Percentiles rank a stretch among this genome's conserved stretches.
phyloP scores from a whole-genome alignment of 192 early-diverging fungal genomes.

The Coemansia sp. region DNA sequence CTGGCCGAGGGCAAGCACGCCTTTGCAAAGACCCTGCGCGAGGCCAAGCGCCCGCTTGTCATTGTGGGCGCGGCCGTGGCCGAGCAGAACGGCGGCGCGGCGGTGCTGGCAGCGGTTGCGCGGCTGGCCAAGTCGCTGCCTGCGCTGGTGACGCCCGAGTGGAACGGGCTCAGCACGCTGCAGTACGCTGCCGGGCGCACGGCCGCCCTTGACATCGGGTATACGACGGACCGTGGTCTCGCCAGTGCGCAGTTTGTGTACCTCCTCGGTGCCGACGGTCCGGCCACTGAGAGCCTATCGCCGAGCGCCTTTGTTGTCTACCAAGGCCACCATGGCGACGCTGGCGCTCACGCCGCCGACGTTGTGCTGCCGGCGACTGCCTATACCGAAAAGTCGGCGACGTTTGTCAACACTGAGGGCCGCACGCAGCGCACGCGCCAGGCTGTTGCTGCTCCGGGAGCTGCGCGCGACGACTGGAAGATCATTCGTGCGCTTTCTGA shows the following conservation, averaged over 20 bases:
- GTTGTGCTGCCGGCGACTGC: slow-evolving; percentile 94
- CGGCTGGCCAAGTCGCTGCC: slow-evolving; percentile 70
- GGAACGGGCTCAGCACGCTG: slow-evolving; percentile 92
- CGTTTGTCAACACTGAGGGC: slow-evolving; percentile 97
- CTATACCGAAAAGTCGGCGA: slow-evolving; percentile 96
- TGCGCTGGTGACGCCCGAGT: slow-evolving; percentile 71
- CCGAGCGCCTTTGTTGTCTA: slow-evolving; percentile 96
- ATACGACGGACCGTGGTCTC: slow-evolving; percentile 11
- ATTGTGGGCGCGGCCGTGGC: slow-evolving; percentile 82
- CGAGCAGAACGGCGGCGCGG: slow-evolving; percentile 68
- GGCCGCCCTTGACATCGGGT: slow-evolving; percentile 92
- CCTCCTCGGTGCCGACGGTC: slow-evolving; percentile 84
- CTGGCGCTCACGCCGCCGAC: slow-evolving; percentile 92
- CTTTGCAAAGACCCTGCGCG: slow-evolving; percentile 74
- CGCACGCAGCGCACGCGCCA: slow-evolving; percentile 92
- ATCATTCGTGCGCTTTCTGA: slow-evolving; percentile 96
- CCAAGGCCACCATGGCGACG: slow-evolving; percentile 99
- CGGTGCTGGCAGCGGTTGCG: slow-evolving; percentile 76
- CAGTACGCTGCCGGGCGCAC: slow-evolving; percentile 86
- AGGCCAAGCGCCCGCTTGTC: slow-evolving; percentile 92
- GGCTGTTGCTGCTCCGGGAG: slow-evolving; percentile 85
- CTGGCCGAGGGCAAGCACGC: slow-evolving; percentile 69
- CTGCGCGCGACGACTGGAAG: slow-evolving; percentile 99
- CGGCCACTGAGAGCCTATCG: slow-evolving; percentile 59
- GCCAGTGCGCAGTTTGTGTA: slow-evolving; percentile 74